Evolutionary conservation across 1,139 yeast species (phyloP), one percentile per base, ranked within the genome.

Genomic region (Pichia sp.): DNA sequence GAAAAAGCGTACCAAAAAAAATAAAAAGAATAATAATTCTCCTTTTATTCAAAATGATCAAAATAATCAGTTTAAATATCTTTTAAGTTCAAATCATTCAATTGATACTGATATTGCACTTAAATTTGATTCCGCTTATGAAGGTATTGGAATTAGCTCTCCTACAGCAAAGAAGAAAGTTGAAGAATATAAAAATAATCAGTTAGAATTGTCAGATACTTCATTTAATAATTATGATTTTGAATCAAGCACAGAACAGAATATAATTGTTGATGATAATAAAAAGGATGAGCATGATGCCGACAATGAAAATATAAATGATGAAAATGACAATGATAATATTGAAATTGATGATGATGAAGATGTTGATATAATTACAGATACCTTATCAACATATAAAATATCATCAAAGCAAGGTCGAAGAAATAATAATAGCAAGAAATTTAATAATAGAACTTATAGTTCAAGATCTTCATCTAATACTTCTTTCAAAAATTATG

Each of bases 141-240:
- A 48, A 32, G 48, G 53, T 33, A 55, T 55, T n/a, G 57, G 56
- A 4, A 55, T 51, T 9, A 43, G 53, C 4, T 55, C 48, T 8
- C 46, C 45, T 9, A 31, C 43, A n/a, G 35, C 43, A 2, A 29
- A 27, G 9, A 30, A 30, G 25, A 42, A 42, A 21, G 31, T 28
- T 18, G 21, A n/a, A 10, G 5, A 35, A 11, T 22, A 16, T 23
- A 10, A 33, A 32, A 14, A 14, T 5, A 25, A 13, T 18, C n/a
- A n/a, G n/a, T n/a, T n/a, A n/a, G n/a, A n/a, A n/a, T n/a, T n/a
- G n/a, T n/a, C n/a, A n/a, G n/a, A n/a, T n/a, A n/a, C n/a, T n/a
- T n/a, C n/a, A n/a, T n/a, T n/a, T n/a, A n/a, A n/a, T n/a, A n/a
- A n/a, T n/a, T n/a, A n/a, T n/a, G n/a, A n/a, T n/a, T n/a, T n/a